Evolutionary conservation across 768 basidiomycete genomes (phyloP).

Genomic region (Boletus subparvulus): DNA sequence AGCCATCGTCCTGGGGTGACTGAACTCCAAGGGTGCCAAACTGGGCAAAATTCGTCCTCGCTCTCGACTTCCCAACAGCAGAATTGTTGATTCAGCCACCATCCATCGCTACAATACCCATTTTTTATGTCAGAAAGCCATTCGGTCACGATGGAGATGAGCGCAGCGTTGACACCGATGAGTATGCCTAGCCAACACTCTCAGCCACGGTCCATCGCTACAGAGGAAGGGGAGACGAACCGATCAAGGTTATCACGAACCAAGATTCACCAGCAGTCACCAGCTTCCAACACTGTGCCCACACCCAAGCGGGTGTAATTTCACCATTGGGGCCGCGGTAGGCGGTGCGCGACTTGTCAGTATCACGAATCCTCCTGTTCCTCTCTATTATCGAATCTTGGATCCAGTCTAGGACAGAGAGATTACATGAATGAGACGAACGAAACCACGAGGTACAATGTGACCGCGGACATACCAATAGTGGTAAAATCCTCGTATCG

Average conservation of each 20-base stretch:
- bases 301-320: constrained; percentile 55
- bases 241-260: constrained; percentile 88
- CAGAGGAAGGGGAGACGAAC: constrained; percentile 48
- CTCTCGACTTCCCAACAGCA: constrained; percentile 97
- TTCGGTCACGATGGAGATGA: constrained; percentile 92
- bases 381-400: constrained; percentile 92
- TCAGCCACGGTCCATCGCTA: constrained; percentile 3
- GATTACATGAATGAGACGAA: constrained; percentile 14
- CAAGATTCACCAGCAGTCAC: constrained; percentile 81
- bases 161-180: constrained; percentile 91
- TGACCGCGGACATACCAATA: constrained; percentile 59
- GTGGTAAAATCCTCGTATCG: constrained; percentile 96
- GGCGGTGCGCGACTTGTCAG: constrained; percentile 40
- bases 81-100: constrained; percentile 98
- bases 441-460: constrained; percentile 5
- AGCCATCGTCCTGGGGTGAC: constrained; percentile 72
- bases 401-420: constrained; percentile 76
- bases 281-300: constrained; percentile 58
- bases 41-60: constrained; percentile 80
- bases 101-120: constrained; percentile 94
- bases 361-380: constrained; percentile 67
- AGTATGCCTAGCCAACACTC: constrained; percentile 58
- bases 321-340: constrained; percentile 51
- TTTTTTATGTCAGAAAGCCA: constrained; percentile 99
- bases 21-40: constrained; percentile 90